These are phyloP conservation scores for Neoconidiobolus thromboides DNA, from an alignment of 371 early-diverging fungal species.

Conservation along the genomic window DNA sequence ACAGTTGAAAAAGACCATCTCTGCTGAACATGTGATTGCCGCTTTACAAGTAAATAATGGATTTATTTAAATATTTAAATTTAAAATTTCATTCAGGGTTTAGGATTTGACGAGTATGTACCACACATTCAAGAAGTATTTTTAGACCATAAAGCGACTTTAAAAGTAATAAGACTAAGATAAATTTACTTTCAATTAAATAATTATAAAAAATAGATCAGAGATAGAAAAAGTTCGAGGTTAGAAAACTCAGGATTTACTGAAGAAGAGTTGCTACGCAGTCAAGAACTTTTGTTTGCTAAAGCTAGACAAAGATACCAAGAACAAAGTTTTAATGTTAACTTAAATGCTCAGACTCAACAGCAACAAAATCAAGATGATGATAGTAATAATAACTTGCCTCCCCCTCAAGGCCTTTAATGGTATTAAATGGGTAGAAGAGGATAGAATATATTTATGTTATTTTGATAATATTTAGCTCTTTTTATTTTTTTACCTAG, in stretches of 20 bases:
- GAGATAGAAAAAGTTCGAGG: slow-evolving; percentile 69
- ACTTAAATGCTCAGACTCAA: no score
- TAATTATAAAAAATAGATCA: slow-evolving; percentile 35
- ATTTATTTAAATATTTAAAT: background rate
- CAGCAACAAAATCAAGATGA: no score
- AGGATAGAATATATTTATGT: no score
- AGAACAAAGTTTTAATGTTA: slow-evolving; percentile 15
- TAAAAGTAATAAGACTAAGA: slow-evolving; percentile 33
- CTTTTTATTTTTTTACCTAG: no score
- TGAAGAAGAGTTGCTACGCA: slow-evolving; percentile 72
- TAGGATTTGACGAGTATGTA: slow-evolving; percentile 88
- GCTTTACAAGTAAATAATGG: slow-evolving; percentile 47
- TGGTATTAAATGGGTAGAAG: no score
- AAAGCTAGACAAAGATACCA: slow-evolving; percentile 63
- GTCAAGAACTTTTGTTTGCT: slow-evolving; percentile 88
- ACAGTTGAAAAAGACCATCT: slow-evolving; percentile 94
- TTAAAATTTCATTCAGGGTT: slow-evolving; percentile 18
- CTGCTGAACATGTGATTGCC: slow-evolving; percentile 86
- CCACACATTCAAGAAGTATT: slow-evolving; percentile 73
- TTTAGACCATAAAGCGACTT: slow-evolving; percentile 72
- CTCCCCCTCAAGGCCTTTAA: no score
- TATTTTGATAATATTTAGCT: no score
- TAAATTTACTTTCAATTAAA: background rate
- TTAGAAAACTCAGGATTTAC: slow-evolving; percentile 78
- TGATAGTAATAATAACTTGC: no score